These are phyloP conservation scores for Rhizopus microsporus DNA, from an alignment of 371 early-diverging fungal species.

Conservation along the genomic window DNA sequence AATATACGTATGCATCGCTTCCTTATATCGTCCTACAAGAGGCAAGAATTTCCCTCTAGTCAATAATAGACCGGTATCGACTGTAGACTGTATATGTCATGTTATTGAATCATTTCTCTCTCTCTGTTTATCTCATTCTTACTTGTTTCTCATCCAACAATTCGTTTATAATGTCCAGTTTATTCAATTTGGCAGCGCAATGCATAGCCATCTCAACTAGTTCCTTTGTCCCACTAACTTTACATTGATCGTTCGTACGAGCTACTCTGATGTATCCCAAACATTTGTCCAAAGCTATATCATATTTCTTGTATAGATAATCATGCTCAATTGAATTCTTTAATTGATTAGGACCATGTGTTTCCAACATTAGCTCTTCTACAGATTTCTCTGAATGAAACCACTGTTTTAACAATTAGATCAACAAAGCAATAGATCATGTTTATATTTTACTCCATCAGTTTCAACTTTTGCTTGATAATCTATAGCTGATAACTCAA, in stretches of 20 bases:
- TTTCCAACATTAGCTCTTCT: constrained; percentile 37
- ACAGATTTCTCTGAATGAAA: constrained; percentile 33
- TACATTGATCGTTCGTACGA: constrained; percentile 29
- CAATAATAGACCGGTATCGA: constrained; percentile 36
- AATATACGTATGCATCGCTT: constrained; percentile 34
- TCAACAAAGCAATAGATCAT: neutral
- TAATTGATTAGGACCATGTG: constrained; percentile 45
- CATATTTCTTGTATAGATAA: constrained; percentile 43
- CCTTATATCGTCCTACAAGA: constrained; percentile 31
- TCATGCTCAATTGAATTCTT: constrained; percentile 45
- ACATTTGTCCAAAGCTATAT: constrained; percentile 31
- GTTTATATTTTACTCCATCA: constrained; percentile 37
- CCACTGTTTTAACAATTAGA: constrained; percentile 31
- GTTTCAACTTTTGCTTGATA: constrained; percentile 45
- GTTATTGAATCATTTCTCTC: neutral
- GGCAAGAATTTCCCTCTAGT: constrained; percentile 37
- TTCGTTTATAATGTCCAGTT: constrained; percentile 30
- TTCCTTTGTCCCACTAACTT: constrained; percentile 39
- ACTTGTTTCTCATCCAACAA: constrained; percentile 37
- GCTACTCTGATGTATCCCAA: constrained; percentile 36
- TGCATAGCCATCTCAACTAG: constrained; percentile 45
- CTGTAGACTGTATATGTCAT: constrained; percentile 21
- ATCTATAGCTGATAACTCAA: constrained; percentile 21
- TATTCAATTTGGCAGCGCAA: constrained; percentile 34
- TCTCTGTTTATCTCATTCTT: constrained; percentile 4